Conservation (phyloP, 495 filamentous ascomycete species). For the Jackrogersella minutella region DNA sequence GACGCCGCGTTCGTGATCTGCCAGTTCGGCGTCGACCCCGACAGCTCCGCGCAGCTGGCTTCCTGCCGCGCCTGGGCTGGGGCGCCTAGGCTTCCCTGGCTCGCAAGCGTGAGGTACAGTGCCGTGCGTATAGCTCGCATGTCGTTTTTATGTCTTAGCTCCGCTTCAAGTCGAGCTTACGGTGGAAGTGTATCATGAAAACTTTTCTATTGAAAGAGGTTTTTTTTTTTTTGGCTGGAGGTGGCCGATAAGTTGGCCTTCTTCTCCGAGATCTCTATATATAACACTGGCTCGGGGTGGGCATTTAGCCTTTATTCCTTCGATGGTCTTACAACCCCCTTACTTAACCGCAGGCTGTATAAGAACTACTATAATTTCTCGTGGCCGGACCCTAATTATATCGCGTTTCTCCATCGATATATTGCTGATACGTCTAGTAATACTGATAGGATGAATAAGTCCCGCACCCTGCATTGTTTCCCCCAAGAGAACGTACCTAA, state of each 20-base stretch:
- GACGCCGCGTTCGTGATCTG: conserved; percentile 26
- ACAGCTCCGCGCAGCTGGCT: conserved; percentile 16
- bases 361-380: conserved; percentile 8
- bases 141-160: not conserved
- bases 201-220: too few relatives aligned
- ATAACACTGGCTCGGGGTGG: conserved; percentile 2
- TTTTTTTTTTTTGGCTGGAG: not conserved
- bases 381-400: conserved; percentile 7
- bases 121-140: conserved; percentile 1
- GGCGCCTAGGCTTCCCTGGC: conserved; percentile 3
- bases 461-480: not conserved
- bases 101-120: conserved; percentile 22
- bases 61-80: not conserved
- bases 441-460: not conserved
- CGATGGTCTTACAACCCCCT: not conserved
- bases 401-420: not conserved
- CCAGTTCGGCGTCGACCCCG: conserved; percentile 28
- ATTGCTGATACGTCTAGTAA: conserved; percentile 3
- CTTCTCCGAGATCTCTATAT: conserved; percentile 10
- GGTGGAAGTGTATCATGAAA: not conserved
- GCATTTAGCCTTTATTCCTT: conserved; percentile 33
- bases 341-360: conserved; percentile 35
- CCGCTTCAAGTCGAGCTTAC: not conserved
- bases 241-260: not conserved
- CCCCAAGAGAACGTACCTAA: not conserved